Evolutionary conservation across 106 monocot species (phyloP), one percentile per base, ranked within the genome.

Genomic region (Hemerocallis citrina): DNA sequence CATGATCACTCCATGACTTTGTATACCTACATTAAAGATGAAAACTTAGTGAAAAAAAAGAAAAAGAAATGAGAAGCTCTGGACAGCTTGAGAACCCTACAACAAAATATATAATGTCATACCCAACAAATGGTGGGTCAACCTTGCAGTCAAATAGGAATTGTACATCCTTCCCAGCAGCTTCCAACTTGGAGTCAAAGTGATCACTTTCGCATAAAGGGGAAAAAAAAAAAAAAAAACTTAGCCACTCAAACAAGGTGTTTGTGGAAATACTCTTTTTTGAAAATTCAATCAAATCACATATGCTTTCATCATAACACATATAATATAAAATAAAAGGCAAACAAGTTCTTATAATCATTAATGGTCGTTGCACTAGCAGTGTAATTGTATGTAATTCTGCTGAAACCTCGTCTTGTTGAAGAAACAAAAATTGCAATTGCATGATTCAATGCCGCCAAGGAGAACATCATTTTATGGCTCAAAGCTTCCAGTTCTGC

Each of bases 61-160:
- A 15, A 23, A 0, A 14, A 58, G 17, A 61, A 28, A 61, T 11
- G 25, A 43, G 6, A 28, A 20, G 29, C 17, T 13, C 7, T 31
- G 15, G 5, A 54, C 28, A 30, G 14, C 30, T 30, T 30, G 30
- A 49, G 25, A 25, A 14, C 52, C 31, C 30, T 20, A 14, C 13
- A 14, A 49, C 5, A 46, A 24, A 1, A 24, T 5, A 2, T 7
- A 54, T 15, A 36, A 11, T 56, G 54, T 57, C 78, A 48, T 84
- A 90, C 95, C 95, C 95, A 70, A 96, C 11, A 75, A 66, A 87
- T 64, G 86, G 62, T 34, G 95, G 95, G 13, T 84, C 79, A 45
- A 91, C 79, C 59, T 68, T 78, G 57, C 95, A 96, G 51, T 84
- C 81, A 79, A 57, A 87, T 55, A 68, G 33, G 30, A 74, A 69